These are phyloP conservation scores for Candida mattraensis DNA, from an alignment of 805 yeast genomes.

Conservation along the genomic window DNA sequence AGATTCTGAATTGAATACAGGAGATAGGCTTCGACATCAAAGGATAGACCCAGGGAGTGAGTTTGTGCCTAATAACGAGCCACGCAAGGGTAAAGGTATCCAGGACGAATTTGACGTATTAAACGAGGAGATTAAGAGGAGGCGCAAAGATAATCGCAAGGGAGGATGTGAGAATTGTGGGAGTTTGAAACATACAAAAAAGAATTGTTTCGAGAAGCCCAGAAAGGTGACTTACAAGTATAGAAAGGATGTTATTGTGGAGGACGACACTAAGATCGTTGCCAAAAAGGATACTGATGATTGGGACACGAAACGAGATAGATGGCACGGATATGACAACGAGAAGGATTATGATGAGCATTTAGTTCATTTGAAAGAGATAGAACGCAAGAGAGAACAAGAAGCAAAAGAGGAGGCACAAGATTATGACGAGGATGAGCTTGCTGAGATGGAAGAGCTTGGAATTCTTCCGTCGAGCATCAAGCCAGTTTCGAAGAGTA, in stretches of 20 bases:
- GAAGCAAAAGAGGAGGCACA: conserved; percentile 21
- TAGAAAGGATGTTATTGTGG: too few relatives aligned
- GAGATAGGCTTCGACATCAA: conserved; percentile 60
- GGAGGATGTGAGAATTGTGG: conserved; percentile 58
- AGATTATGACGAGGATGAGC: conserved; percentile 42
- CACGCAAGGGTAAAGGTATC: conserved; percentile 59
- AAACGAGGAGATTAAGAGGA: conserved; percentile 8
- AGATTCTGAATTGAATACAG: conserved; percentile 18
- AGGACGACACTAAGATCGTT: conserved; percentile 21
- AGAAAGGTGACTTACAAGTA: conserved; percentile 38
- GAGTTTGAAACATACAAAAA: conserved; percentile 44
- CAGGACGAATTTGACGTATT: conserved; percentile 40
- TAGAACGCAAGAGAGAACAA: conserved; percentile 43
- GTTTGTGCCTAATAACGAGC: conserved; percentile 46
- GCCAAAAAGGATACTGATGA: conserved; percentile 34
- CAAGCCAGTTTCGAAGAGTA: conserved; percentile 11
- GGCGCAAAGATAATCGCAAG: conserved; percentile 4
- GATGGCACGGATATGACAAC: conserved; percentile 79
- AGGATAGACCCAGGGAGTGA: conserved; percentile 42
- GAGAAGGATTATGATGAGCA: conserved; percentile 55
- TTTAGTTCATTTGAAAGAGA: conserved; percentile 46
- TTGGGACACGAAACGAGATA: conserved; percentile 73
- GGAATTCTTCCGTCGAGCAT: conserved; percentile 33
- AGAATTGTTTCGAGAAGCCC: conserved; percentile 62
- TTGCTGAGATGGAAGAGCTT: conserved; percentile 41